Conservation (phyloP, 371 early-diverging fungal species). For the Syncephalastrum monosporum region DNA sequence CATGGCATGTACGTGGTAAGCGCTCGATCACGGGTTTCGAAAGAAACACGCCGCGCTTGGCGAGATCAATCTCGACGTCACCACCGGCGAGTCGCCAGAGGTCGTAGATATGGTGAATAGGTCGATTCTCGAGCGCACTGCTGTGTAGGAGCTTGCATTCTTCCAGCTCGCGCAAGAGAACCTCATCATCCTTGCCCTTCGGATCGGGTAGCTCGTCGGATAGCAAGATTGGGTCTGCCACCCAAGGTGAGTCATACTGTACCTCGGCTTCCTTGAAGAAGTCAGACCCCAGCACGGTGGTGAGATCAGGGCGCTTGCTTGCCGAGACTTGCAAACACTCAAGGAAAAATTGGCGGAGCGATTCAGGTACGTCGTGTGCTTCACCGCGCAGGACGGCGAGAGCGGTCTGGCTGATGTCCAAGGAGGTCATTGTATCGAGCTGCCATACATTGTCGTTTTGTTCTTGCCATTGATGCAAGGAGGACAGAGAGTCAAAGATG, state of each 20-base stretch:
- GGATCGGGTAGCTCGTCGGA: constrained; percentile 22
- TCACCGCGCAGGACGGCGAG: constrained; percentile 32
- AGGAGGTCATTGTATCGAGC: constrained; percentile 25
- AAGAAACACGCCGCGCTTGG: constrained; percentile 52
- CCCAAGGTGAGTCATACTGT: constrained; percentile 20
- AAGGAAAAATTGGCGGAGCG: constrained; percentile 26
- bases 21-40: constrained; percentile 63
- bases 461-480: constrained; percentile 31
- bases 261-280: constrained; percentile 16
- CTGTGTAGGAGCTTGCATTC: constrained; percentile 15
- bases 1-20: constrained; percentile 49
- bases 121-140: constrained; percentile 22
- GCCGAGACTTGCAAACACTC: constrained; percentile 25
- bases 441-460: constrained; percentile 26
- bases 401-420: constrained; percentile 37
- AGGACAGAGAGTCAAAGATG: constrained; percentile 41
- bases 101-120: constrained; percentile 55
- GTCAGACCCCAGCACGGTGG: constrained; percentile 17
- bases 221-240: constrained; percentile 33
- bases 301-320: constrained; percentile 12
- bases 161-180: not conserved
- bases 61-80: constrained; percentile 61
- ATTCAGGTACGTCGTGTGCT: constrained; percentile 9
- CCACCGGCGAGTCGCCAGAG: constrained; percentile 70
- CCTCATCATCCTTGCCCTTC: constrained; percentile 23